Base-by-base conservation (phyloP, 305 asterid genomes). In the Petunia hybrid region DNA sequence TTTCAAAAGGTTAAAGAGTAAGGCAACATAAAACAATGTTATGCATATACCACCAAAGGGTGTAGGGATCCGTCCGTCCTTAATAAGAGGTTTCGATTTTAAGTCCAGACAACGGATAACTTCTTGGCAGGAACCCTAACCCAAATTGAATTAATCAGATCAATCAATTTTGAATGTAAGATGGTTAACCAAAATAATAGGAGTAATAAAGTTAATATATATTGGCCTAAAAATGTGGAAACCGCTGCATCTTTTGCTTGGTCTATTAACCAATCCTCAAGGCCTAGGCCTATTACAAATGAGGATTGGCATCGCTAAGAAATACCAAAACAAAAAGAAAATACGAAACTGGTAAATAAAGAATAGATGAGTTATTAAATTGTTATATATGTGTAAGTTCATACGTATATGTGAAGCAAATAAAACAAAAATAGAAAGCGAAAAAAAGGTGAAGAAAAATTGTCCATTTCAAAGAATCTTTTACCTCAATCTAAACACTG, bases 381-480 rank as follows among this genome's bases (percentile, higher is more conserved):
- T 2, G 35, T 57, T 57, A n/a, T 53, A 38, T 67, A 60, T 1
- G 13, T 22, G 31, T 22, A 22, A 22, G 31, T 22, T 22, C 31
- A 22, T 22, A 22, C 40, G 48, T 45, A 38, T 9, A 35, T 12
- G 60, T 63, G 48, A 31, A 31, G 61, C 63, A 63, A 13, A 46
- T 48, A 61, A 63, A 61, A 42, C 46, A 59, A 59, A 78, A 13
- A 42, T n/a, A 63, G 7, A 35, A 31, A 45, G 60, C 36, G 60
- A 38, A 8, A 6, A 78, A 55, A 61, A 45, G 35, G 60, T 60
- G 62, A 14, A 12, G 69, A 45, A 78, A 46, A 63, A 14, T 38
- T 63, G 36, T 65, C 73, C 61, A 45, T 13, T 43, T 43, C 13
- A 59, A 62, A 41, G 71, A 61, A 77, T 59, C 56, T 61, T 77